phyloP scores from a whole-genome alignment of 2,329 filamentous ascomycete species.

The Neofusicoccum ribis region DNA sequence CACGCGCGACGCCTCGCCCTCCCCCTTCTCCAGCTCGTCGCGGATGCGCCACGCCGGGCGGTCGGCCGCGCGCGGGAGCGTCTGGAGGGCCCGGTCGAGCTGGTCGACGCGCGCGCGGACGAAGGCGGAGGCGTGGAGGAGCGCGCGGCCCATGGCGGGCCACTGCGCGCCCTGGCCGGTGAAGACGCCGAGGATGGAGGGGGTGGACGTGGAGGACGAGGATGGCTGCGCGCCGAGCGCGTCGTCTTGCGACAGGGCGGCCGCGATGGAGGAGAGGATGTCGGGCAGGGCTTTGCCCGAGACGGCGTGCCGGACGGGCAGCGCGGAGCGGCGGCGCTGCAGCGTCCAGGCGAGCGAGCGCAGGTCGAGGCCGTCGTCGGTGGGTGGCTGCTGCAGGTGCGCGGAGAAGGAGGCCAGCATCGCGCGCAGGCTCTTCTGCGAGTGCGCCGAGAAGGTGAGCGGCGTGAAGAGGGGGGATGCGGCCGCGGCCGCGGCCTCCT shows the following conservation, averaged over 20 bases:
- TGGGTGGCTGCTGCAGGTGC: background rate
- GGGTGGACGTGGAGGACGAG: too few relatives aligned
- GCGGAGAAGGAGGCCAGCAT: too few relatives aligned
- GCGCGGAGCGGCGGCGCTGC: slow-evolving; percentile 20
- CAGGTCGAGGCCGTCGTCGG: background rate
- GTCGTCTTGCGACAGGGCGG: background rate
- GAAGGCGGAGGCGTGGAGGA: slow-evolving; percentile 27
- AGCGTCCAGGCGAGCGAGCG: slow-evolving; percentile 24
- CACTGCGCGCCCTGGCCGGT: slow-evolving; percentile 48
- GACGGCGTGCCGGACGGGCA: slow-evolving; percentile 11
- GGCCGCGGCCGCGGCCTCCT: too few relatives aligned
- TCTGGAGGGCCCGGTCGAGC: slow-evolving; percentile 25
- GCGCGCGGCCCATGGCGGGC: slow-evolving; percentile 41
- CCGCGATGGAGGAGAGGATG: background rate
- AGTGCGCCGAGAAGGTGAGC: slow-evolving; percentile 20
- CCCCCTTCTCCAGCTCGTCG: slow-evolving; percentile 25
- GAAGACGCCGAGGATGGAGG: slow-evolving; percentile 37
- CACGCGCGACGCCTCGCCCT: slow-evolving; percentile 23
- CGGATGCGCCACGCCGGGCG: slow-evolving; percentile 23
- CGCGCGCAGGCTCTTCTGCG: too few relatives aligned
- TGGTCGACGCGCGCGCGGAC: slow-evolving; percentile 22
- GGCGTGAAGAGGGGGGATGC: slow-evolving; percentile 5
- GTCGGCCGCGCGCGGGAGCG: slow-evolving; percentile 15
- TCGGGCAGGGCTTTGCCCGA: background rate
- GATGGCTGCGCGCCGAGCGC: too few relatives aligned